phyloP scores from a whole-genome alignment of 2,329 filamentous ascomycete genomes.

The Fusarium tupiense region DNA sequence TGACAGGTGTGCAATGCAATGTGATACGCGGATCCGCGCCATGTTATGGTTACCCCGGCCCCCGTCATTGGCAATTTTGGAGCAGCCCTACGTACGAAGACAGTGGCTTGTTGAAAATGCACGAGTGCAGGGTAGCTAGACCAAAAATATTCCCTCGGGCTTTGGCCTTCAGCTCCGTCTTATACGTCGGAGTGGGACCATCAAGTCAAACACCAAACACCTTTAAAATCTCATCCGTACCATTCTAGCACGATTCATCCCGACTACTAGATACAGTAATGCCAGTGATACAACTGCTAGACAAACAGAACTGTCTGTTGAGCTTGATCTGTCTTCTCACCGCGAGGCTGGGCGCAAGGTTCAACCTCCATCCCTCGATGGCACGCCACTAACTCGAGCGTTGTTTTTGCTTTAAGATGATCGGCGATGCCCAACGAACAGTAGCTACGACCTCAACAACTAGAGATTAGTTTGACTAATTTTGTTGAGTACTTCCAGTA shows the following conservation, averaged over 20 bases:
- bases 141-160: too few species aligned
- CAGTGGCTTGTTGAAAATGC: too few species aligned
- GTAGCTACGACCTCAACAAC: background rate
- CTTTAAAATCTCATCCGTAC: background rate
- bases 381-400: background rate
- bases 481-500: background rate
- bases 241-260: too few species aligned
- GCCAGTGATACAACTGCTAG: rapidly evolving
- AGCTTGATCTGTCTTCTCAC: too few species aligned
- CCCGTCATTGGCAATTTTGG: background rate
- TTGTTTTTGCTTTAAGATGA: background rate
- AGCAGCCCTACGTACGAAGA: background rate
- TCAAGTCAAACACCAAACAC: rapidly evolving
- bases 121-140: too few species aligned
- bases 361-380: background rate
- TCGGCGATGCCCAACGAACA: too few species aligned
- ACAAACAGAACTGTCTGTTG: background rate
- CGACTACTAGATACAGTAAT: too few species aligned
- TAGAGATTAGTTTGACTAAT: too few species aligned
- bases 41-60: too few species aligned
- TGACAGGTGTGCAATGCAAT: background rate
- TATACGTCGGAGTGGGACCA: rapidly evolving
- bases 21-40: background rate
- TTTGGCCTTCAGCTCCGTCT: too few species aligned
- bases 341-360: too few species aligned